These are phyloP conservation scores for Quercus cerris DNA, from an alignment of 306 rosid genomes.

Conservation along the genomic window DNA sequence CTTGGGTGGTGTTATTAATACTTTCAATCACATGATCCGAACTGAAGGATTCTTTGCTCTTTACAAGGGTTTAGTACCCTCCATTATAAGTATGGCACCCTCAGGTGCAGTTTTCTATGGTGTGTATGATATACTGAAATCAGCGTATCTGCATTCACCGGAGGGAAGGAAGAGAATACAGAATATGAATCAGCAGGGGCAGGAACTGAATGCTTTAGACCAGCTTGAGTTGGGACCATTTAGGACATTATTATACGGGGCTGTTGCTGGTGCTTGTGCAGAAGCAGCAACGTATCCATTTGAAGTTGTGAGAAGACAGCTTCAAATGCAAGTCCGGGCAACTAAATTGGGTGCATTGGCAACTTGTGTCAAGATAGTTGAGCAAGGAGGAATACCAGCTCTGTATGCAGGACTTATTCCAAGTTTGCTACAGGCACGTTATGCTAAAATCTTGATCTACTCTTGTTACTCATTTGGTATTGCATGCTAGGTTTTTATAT, in stretches of 20 bases:
- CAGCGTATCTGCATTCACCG: slow-evolving; percentile 83
- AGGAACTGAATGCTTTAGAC: slow-evolving; percentile 75
- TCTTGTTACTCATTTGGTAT: background rate
- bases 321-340: slow-evolving; percentile 85
- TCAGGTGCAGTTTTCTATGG: slow-evolving; percentile 95
- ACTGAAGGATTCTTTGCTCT: slow-evolving; percentile 93
- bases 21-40: slow-evolving; percentile 76
- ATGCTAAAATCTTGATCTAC: slow-evolving; percentile 14
- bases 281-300: slow-evolving; percentile 94
- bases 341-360: slow-evolving; percentile 76
- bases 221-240: slow-evolving; percentile 90
- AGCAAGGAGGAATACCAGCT: slow-evolving; percentile 82
- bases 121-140: slow-evolving; percentile 82
- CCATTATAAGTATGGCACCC: slow-evolving; percentile 94
- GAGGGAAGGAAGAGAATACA: slow-evolving; percentile 79
- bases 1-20: slow-evolving; percentile 88
- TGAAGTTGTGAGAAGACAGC: slow-evolving; percentile 89
- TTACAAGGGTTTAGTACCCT: slow-evolving; percentile 92
- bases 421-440: slow-evolving; percentile 86
- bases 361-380: slow-evolving; percentile 70
- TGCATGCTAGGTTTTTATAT: background rate
- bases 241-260: slow-evolving; percentile 83
- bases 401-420: slow-evolving; percentile 95
- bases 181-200: slow-evolving; percentile 60
- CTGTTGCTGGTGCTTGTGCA: slow-evolving; percentile 95